Percentiles rank a stretch among this genome's conserved stretches.
phyloP scores from a whole-genome alignment of 345 rosid species.

The Populus pruinosa region DNA sequence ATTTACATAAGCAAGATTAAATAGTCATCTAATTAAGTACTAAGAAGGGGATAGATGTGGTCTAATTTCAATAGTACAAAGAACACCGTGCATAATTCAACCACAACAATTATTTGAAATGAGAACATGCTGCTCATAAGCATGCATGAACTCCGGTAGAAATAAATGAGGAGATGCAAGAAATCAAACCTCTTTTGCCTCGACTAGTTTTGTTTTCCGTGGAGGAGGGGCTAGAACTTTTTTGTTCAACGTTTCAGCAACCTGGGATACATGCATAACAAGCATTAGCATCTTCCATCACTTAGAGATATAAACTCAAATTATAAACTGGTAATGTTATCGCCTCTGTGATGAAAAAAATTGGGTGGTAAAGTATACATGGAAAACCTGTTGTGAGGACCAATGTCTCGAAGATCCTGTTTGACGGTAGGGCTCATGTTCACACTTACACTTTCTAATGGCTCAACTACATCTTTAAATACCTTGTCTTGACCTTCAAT shows the following conservation, averaged over 20 bases:
- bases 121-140: not conserved
- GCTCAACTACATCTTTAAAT: conserved; percentile 92
- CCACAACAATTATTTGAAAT: not conserved
- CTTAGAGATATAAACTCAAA: not conserved
- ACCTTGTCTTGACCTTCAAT: conserved; percentile 92
- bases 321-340: not conserved
- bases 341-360: not conserved
- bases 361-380: not conserved
- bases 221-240: conserved; percentile 78
- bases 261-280: conserved; percentile 41
- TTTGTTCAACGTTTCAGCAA: conserved; percentile 74
- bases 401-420: conserved; percentile 73
- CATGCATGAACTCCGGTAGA: not conserved
- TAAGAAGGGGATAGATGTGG: not conserved
- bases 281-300: not conserved
- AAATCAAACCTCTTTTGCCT: conserved; percentile 64
- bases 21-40: not conserved
- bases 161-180: not conserved
- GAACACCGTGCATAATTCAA: not conserved
- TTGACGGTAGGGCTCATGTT: conserved; percentile 62
- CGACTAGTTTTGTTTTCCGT: conserved; percentile 73
- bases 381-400: conserved; percentile 71
- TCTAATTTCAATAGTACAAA: not conserved
- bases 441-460: conserved; percentile 81
- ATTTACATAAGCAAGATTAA: not conserved